Evolutionary conservation across 148 eudicot genomes (phyloP), one percentile per base, ranked within the genome.

Genomic region (Spergularia bocconei): DNA sequence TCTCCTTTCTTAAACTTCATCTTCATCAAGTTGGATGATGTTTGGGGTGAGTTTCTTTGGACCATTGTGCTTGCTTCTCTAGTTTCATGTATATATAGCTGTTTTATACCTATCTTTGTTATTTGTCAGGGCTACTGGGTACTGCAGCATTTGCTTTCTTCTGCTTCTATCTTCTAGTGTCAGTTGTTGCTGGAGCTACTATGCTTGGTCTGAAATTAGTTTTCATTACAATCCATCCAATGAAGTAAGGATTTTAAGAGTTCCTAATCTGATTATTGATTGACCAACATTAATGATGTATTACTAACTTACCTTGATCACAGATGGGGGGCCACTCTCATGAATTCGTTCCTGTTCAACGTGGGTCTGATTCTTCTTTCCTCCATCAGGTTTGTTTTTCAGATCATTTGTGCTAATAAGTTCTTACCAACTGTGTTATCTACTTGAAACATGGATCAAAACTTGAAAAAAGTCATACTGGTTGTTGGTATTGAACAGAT

Each of bases 311-410:
- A 55, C 59, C 48, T 57, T 85, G 38, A 77, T 70, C 83, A 75
- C 82, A 95, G 99, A 88, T 95, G 99, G 99, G 99, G 96, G 79
- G 99, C 85, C 56, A 95, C 99, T 80, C 99, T 95, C 64, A 95
- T 95, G 99, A 95, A 95, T 85, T 95, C 99, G 20, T 95, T 95
- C 72, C 85, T 95, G 64, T 95, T 95, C 71, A 95, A 95, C 65
- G 99, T 95, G 66, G 99, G 89, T 50, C 93, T 95, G 74, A 95
- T 95, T 77, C 99, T 95, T 78, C 99, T 95, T 80, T 92, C 96
- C 88, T 95, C 97, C 56, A 95, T 95, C 87, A 95, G 99, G 99
- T 95, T 75, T 62, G 75, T 41, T 15, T 55, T 36, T 72, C 53
- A 20, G 54, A 11, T 48, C 36, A 53, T 14, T 20, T 64, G 39